These are phyloP conservation scores for Phytophthora crassamura DNA, from an alignment of 352 stramenopile genomes.

Conservation along the genomic window DNA sequence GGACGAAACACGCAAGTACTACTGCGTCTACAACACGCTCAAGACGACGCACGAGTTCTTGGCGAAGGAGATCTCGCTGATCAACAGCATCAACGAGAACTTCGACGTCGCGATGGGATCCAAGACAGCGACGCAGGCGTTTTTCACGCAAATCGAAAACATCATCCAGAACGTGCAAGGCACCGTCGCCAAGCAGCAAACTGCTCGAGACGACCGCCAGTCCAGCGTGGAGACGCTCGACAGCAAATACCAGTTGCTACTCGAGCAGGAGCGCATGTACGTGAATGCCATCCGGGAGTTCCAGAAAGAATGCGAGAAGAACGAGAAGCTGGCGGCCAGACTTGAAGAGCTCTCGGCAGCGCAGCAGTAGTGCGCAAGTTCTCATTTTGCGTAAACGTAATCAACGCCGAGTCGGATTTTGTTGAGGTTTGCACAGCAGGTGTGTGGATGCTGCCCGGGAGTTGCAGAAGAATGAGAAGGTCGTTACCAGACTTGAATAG, in stretches of 20 bases:
- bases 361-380: too few species aligned
- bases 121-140: slow-evolving; percentile 65
- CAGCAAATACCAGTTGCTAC: slow-evolving; percentile 79
- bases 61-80: slow-evolving; percentile 87
- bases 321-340: slow-evolving; percentile 63
- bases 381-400: too few species aligned
- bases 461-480: too few species aligned
- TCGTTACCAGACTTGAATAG: too few species aligned
- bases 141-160: slow-evolving; percentile 78
- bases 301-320: slow-evolving; percentile 89
- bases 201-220: slow-evolving; percentile 48
- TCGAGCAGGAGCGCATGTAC: slow-evolving; percentile 84
- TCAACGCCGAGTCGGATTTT: too few species aligned
- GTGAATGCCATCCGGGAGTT: slow-evolving; percentile 89
- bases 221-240: slow-evolving; percentile 64
- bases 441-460: too few species aligned
- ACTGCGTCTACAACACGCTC: slow-evolving; percentile 88
- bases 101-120: slow-evolving; percentile 82
- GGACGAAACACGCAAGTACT: slow-evolving; percentile 92
- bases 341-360: slow-evolving; percentile 24
- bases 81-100: slow-evolving; percentile 87
- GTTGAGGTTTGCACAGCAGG: too few species aligned
- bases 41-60: slow-evolving; percentile 84
- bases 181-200: slow-evolving; percentile 63
- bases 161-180: slow-evolving; percentile 73